A percentile compares a stretch with the other conserved stretches of the same genome.
Conservation (phyloP, 371 early-diverging fungal species). For the Lichtheimia corymbifera region DNA sequence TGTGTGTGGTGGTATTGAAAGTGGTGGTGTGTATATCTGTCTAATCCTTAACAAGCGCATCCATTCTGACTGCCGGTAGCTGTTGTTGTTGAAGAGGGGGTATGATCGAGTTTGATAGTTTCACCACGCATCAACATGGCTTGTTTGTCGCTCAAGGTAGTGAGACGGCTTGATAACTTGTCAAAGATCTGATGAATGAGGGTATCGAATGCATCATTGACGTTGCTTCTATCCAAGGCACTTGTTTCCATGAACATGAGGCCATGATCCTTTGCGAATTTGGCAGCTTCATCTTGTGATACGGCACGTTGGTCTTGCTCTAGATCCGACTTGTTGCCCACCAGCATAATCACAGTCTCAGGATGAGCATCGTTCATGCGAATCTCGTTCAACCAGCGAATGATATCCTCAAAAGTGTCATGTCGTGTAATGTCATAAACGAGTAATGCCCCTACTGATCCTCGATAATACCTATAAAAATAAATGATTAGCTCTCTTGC, state of each 20-base stretch:
- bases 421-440: constrained; percentile 92
- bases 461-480: constrained; percentile 29
- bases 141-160: constrained; percentile 9
- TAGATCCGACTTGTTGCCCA: constrained; percentile 99
- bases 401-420: constrained; percentile 89
- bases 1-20: no score
- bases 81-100: not conserved
- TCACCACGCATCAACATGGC: constrained; percentile 8
- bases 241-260: constrained; percentile 92
- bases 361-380: constrained; percentile 95
- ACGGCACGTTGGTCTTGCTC: constrained; percentile 74
- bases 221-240: constrained; percentile 89
- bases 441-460: constrained; percentile 38
- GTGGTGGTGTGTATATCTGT: no score
- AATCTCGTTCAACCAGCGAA: constrained; percentile 97
- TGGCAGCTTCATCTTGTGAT: constrained; percentile 81
- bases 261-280: constrained; percentile 82
- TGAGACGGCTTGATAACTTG: constrained; percentile 3
- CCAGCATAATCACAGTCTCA: constrained; percentile 90
- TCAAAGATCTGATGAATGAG: constrained; percentile 5
- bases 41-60: not conserved
- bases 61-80: not conserved
- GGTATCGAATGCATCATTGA: constrained; percentile 66
- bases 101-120: constrained; percentile 7
- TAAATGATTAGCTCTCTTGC: not conserved